Base-by-base conservation (phyloP, 2,329 filamentous ascomycete genomes). In the Fusarium citri region DNA sequence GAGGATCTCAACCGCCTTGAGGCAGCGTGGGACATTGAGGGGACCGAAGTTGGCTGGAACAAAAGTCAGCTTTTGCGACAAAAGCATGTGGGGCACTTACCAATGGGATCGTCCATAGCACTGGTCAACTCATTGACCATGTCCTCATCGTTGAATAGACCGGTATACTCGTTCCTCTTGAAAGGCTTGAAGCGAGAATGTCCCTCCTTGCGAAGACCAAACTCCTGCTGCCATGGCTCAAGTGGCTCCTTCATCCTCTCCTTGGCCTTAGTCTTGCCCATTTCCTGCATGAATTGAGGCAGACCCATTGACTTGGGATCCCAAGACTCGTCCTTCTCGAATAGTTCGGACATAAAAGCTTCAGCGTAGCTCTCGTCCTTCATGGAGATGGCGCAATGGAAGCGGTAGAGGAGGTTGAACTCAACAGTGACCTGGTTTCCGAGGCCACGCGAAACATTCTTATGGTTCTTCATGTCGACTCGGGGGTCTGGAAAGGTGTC, bases 1-100 rank as follows among this genome's bases (percentile, higher is more conserved):
- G 8, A 90, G 80, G 10, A 90, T 84, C 66, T 89, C 88, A 9
- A 90, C 83, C 3, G 84, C 83, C 58, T 84, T 83, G 69, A 90
- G 80, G 6, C 84, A 83, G 56, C 83, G 84, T 2, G 88, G 88
- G 1, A 89, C 84, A 47, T 87, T 85, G 41, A 85, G 84, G 12
- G 84, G 81, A 23, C 85, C 85, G 73, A 86, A 87, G 5, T 80
- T 79, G 22, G 63, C 55, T 57, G 15, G 2, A 5, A 23, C 2
- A 1, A 11, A 14, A 34, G n/a, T 57, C 8, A 57, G 31, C 9
- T 5, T 18, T 7, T 0, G 18, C 18, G 16, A 11, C 1, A n/a
- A 6, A 37, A 0, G 3, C 3, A 6, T n/a, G 9, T 11, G 9
- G 1, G 10, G 6, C 3, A 53, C 46, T 42, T 26, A 53, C 55